A percentile compares a stretch with the other conserved stretches of the same genome.
Conservation (phyloP, 1,284 basidiomycete species). For the Trichosporon asahii region DNA sequence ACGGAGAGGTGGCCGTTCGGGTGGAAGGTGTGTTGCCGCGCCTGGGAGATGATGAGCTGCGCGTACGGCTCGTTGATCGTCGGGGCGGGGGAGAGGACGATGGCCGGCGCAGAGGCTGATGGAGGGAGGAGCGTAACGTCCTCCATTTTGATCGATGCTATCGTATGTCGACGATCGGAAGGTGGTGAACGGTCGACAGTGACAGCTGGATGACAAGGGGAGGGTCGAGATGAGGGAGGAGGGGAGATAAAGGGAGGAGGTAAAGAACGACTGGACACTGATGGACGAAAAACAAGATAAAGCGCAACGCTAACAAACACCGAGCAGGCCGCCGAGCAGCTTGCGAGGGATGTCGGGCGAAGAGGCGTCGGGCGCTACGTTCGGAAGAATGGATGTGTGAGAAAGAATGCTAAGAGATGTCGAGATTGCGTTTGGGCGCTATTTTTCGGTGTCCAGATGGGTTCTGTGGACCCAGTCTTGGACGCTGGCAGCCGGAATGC, state of each 20-base stretch:
- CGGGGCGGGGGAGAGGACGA: slow-evolving; percentile 1
- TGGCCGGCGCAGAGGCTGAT: not conserved
- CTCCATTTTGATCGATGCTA: not conserved
- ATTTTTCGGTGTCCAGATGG: not conserved
- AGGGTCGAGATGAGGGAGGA: not conserved
- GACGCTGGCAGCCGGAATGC: not conserved
- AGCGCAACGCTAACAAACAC: not conserved
- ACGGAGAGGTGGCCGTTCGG: not conserved
- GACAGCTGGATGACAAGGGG: not conserved
- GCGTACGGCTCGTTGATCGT: slow-evolving; percentile 2
- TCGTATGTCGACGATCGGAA: not conserved
- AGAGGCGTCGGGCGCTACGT: not conserved
- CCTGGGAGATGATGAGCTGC: not conserved
- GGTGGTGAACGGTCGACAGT: not conserved
- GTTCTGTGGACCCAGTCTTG: not conserved
- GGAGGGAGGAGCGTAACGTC: not conserved
- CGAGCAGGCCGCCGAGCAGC: not conserved
- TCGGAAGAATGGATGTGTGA: not conserved
- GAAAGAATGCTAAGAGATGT: not conserved
- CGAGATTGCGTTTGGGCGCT: not conserved
- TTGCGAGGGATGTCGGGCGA: not conserved
- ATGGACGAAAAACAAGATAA: not conserved
- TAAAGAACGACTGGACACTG: slow-evolving; percentile 4
- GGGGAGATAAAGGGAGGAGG: not conserved
- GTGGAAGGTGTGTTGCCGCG: slow-evolving; percentile 2